phyloP scores from a whole-genome alignment of 345 rosid genomes.

The Microcos paniculata region DNA sequence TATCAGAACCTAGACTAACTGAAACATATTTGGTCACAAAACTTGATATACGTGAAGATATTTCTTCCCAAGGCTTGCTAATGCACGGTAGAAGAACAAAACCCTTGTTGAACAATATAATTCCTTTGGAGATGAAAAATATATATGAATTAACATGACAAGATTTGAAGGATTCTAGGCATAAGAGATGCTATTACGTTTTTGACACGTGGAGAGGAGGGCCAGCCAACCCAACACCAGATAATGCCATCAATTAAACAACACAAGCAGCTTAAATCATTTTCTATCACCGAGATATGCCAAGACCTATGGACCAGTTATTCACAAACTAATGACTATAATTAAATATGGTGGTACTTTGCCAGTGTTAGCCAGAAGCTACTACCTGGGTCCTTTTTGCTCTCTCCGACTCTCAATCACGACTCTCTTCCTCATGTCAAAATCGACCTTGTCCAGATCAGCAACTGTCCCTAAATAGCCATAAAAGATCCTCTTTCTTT shows the following conservation, averaged over 20 bases:
- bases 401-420: constrained; percentile 73
- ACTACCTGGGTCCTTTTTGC: constrained; percentile 44
- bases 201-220: background rate
- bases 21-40: background rate
- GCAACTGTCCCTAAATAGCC: constrained; percentile 75
- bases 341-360: constrained; percentile 29
- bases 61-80: background rate
- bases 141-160: background rate
- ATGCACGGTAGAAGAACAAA: background rate
- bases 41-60: too few relatives aligned
- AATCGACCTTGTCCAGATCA: constrained; percentile 79
- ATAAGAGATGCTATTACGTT: background rate
- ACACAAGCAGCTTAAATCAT: constrained; percentile 1
- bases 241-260: background rate
- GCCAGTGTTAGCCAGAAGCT: constrained; percentile 19
- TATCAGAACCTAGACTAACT: background rate
- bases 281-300: constrained; percentile 15
- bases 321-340: constrained; percentile 5
- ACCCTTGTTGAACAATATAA: background rate
- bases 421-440: constrained; percentile 76
- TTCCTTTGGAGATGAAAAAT: background rate
- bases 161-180: background rate
- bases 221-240: background rate
- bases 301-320: background rate
- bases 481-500: constrained; percentile 71